Evolutionary conservation across 352 stramenopile species (phyloP).

Genomic region (Phytophthora gonapodyides): DNA sequence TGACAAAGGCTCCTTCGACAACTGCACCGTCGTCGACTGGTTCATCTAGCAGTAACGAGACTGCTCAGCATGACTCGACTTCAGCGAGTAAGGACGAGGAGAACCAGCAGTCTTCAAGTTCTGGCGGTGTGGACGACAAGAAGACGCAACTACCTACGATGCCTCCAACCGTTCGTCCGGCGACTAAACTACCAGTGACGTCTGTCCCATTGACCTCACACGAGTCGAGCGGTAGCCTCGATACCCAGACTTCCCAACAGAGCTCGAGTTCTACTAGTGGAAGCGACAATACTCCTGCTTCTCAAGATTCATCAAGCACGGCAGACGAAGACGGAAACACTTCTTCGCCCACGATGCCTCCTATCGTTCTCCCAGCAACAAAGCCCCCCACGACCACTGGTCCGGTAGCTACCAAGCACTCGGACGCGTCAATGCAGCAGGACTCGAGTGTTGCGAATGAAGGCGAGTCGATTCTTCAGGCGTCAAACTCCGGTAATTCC

Average conservation of each 20-base stretch:
- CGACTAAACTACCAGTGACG: constrained; percentile 5
- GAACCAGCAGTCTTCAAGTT: background rate
- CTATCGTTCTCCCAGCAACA: constrained; percentile 15
- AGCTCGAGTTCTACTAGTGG: no score
- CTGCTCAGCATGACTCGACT: background rate
- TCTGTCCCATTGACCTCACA: constrained; percentile 1
- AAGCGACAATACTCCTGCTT: no score
- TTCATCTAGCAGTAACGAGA: constrained; percentile 5
- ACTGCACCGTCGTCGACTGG: background rate
- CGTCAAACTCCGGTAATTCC: background rate
- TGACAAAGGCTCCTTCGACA: constrained; percentile 15
- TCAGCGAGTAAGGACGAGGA: background rate
- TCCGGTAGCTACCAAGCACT: background rate
- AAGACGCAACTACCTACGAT: constrained; percentile 5
- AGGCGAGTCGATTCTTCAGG: background rate
- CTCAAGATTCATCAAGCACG: background rate
- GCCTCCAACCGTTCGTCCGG: constrained; percentile 11
- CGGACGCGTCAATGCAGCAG: background rate
- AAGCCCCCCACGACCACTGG: constrained; percentile 8
- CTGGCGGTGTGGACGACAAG: background rate
- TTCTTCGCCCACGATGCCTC: constrained; percentile 17
- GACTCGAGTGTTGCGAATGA: background rate
- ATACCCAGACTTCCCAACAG: no score
- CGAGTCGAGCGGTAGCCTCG: background rate
- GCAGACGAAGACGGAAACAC: constrained; percentile 1